phyloP scores from a whole-genome alignment of 495 filamentous ascomycete genomes.

The Neurospora intermedia region DNA sequence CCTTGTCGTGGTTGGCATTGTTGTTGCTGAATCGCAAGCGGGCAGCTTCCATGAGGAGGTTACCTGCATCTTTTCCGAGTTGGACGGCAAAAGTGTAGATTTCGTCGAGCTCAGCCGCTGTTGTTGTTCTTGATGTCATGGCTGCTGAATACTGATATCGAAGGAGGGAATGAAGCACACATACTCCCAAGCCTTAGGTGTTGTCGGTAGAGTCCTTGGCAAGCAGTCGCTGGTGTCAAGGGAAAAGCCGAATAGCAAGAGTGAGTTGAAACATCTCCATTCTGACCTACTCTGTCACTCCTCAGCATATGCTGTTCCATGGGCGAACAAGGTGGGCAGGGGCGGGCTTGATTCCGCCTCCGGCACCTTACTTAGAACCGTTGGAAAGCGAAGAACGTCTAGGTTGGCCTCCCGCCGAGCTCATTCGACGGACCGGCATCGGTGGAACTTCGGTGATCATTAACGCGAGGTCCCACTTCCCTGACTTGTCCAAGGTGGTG shows the following conservation, averaged over 20 bases:
- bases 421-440: neutral
- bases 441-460: neutral
- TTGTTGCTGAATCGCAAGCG: slow-evolving; percentile 31
- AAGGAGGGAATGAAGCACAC: neutral
- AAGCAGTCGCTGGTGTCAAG: neutral
- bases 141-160: neutral
- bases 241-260: neutral
- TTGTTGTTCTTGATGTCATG: slow-evolving; percentile 4
- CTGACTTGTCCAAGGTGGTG: neutral
- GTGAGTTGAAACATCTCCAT: neutral
- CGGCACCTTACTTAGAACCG: neutral
- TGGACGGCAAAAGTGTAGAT: slow-evolving; percentile 57
- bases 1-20: neutral
- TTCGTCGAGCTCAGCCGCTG: slow-evolving; percentile 35
- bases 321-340: neutral
- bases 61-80: slow-evolving; percentile 52
- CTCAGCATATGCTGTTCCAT: neutral
- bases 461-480: neutral
- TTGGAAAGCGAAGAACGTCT: neutral
- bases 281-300: neutral
- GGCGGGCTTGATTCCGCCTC: neutral
- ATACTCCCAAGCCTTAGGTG: neutral
- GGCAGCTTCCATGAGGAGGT: slow-evolving; percentile 44
- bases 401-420: neutral
- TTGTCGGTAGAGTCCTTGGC: neutral